Base-by-base conservation (phyloP, 352 stramenopile species). In the Globisporangium apiculatum region DNA sequence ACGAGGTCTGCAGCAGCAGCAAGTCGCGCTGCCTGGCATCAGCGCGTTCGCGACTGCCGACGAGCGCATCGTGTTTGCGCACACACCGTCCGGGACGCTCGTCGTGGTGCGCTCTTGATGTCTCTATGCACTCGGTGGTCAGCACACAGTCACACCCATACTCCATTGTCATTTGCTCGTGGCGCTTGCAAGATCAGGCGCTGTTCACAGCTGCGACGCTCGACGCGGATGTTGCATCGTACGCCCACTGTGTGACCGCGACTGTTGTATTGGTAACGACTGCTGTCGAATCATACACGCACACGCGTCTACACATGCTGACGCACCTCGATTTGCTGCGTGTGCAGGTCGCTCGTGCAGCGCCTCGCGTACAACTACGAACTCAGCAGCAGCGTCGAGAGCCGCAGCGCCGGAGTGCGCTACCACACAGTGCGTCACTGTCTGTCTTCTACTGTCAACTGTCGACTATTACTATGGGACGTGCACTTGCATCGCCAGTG, bases 361-460 rank as follows among this genome's bases (percentile, higher is more conserved):
- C 71, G 67, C 41, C 51, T 83, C 41, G 77, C 77, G 0, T 69
- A 61, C 58, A 71, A 83, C 51, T 85, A 83, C 55, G 77, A 87
- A 48, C 65, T 62, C 31, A 46, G 57, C 5, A 59, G 68, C 18
- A 66, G 41, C 12, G 15, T 64, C 3, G 69, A 82, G 31, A 60
- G 65, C 45, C 61, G 65, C 24, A 64, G 72, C 18, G 64, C 60
- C 47, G 51, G 58, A 7, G 36, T 51, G 2, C 56, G 73, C 17
- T 74, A 80, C 42, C 66, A 83, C 63, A 57, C 63, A 40, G 73
- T 79, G 53, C 42, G 40, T 51, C 40, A 31, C 24, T 31, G 24
- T 31, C 24, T 31, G 24, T 31, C 24, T 31, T 31, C 24, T 31
- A 31, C 24, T 31, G 24, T 31, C 24, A 31, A 31, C 24, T 31